Percentiles rank a stretch among this genome's conserved stretches.
Evolutionary conservation across 495 filamentous ascomycete genomes (phyloP).

Genomic region (Penicillium verhagenii): DNA sequence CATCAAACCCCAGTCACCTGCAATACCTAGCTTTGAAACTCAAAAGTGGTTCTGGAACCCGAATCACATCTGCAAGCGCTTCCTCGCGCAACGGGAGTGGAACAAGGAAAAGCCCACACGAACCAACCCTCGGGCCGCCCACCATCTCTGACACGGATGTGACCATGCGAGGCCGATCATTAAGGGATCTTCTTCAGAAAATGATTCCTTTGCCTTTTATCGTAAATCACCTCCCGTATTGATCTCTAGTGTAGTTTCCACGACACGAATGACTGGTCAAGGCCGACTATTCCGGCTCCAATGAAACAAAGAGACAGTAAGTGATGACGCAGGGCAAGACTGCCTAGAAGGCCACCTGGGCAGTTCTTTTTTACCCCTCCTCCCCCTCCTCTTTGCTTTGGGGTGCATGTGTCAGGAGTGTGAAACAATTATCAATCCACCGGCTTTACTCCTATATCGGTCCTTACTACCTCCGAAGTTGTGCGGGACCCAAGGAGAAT

Average conservation of each 20-base stretch:
- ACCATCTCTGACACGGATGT: conserved; percentile 11
- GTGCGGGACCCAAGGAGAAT: too few species aligned
- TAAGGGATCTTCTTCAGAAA: conserved; percentile 6
- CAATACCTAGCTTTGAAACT: conserved; percentile 2
- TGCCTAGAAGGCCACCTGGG: neutral
- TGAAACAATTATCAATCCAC: too few species aligned
- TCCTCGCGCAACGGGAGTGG: conserved; percentile 16
- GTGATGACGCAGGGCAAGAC: neutral
- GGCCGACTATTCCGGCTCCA: neutral
- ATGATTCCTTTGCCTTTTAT: neutral
- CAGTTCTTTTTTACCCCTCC: too few species aligned
- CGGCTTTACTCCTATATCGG: too few species aligned
- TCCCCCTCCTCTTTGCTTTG: neutral
- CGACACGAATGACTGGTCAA: neutral
- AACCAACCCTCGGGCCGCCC: conserved; percentile 8
- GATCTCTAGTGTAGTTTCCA: neutral
- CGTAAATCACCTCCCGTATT: neutral
- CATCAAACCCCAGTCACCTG: conserved; percentile 13
- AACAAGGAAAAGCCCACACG: neutral
- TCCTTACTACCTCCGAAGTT: neutral
- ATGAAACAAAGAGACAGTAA: neutral
- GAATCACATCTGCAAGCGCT: conserved; percentile 11
- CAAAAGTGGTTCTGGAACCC: conserved; percentile 5
- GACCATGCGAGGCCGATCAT: conserved; percentile 25
- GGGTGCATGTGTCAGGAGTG: conserved; percentile 1